A percentile compares a stretch with the other conserved stretches of the same genome.
Conservation (phyloP, 257 asterid genomes). For the Scutellaria baicalensis region DNA sequence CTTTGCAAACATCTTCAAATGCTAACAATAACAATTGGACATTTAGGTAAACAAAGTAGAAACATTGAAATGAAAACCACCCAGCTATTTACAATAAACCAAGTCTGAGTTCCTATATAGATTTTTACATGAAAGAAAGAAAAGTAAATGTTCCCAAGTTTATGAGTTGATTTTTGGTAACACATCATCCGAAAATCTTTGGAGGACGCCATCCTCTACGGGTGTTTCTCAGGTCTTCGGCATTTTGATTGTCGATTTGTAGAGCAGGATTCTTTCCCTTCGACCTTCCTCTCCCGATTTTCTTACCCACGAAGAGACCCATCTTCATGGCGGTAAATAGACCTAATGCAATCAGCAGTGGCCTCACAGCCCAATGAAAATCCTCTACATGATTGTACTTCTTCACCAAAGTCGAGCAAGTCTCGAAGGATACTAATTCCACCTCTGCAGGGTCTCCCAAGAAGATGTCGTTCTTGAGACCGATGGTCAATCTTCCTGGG, state of each 20-base stretch:
- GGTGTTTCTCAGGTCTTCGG: conserved; percentile 28
- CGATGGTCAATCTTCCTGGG: conserved; percentile 51
- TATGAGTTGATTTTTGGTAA: background rate
- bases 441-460: conserved; percentile 86
- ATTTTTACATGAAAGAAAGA: background rate
- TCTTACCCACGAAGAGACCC: conserved; percentile 60
- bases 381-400: conserved; percentile 87
- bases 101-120: background rate
- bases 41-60: background rate
- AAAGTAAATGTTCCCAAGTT: background rate
- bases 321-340: conserved; percentile 67
- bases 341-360: conserved; percentile 65
- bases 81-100: conserved; percentile 26
- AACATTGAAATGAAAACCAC: background rate
- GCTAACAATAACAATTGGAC: background rate
- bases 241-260: conserved; percentile 28
- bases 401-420: conserved; percentile 43
- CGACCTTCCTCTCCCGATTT: conserved; percentile 33
- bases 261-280: conserved; percentile 20
- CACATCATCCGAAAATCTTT: conserved; percentile 50
- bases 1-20: too few species aligned
- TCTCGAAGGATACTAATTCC: conserved; percentile 54
- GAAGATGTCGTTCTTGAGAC: conserved; percentile 29
- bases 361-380: conserved; percentile 91
- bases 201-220: conserved; percentile 58